Conservation (phyloP, 2,329 filamentous ascomycete genomes). For the Endocalyx cinctus region DNA sequence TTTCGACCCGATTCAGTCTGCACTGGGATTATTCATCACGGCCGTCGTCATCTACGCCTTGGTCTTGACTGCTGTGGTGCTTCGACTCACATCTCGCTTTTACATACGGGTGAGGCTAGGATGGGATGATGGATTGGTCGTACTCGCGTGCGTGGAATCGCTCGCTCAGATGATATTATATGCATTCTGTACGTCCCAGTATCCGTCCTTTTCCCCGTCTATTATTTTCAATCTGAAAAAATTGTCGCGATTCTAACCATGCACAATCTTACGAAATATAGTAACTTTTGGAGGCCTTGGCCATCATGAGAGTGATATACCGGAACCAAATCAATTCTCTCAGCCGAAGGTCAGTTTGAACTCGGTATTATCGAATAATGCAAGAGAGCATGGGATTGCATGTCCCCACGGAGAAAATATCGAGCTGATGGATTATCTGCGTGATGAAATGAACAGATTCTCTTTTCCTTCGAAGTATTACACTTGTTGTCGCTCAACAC, state of each 20-base stretch:
- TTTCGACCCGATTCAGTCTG: conserved; percentile 6
- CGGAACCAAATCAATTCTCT: conserved; percentile 13
- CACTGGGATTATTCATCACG: conserved; percentile 12
- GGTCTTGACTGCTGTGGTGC: conserved; percentile 8
- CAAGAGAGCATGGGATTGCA: no score
- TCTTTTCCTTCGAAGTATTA: conserved; percentile 16
- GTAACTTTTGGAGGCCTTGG: conserved; percentile 16
- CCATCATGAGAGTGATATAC: conserved; percentile 11
- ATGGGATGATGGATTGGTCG: conserved; percentile 15
- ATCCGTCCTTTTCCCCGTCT: neutral
- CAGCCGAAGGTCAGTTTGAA: conserved; percentile 11
- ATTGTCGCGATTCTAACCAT: neutral
- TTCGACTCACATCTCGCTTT: conserved; percentile 13
- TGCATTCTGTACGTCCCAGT: conserved; percentile 14
- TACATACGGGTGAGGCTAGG: conserved; percentile 10
- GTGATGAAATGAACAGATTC: no score
- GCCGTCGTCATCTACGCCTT: conserved; percentile 9
- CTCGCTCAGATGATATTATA: conserved; percentile 11
- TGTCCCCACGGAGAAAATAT: no score
- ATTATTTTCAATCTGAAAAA: neutral
- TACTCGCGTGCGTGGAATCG: conserved; percentile 9
- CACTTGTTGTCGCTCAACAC: conserved; percentile 14
- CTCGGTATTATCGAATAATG: no score
- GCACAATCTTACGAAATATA: no score
- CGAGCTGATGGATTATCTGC: no score